These are phyloP conservation scores for Penicillium olsonii DNA, from an alignment of 2,329 filamentous ascomycete species.

Conservation along the genomic window DNA sequence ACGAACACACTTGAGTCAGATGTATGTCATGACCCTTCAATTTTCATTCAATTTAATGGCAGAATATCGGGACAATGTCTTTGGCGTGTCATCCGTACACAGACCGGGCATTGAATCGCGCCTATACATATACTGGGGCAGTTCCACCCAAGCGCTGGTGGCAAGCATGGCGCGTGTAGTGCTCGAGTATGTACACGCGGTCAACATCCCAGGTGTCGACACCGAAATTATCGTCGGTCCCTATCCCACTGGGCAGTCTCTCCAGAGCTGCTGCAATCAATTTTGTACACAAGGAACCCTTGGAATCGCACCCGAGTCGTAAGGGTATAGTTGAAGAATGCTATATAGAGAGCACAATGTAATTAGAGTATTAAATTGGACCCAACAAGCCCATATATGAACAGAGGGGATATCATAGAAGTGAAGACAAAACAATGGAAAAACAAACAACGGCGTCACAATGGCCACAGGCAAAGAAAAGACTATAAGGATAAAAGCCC, in stretches of 20 bases:
- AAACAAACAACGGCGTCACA: slow-evolving; percentile 20
- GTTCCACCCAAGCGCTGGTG: too few species aligned
- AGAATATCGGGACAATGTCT: too few species aligned
- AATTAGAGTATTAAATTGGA: slow-evolving; percentile 36
- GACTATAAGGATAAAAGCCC: slow-evolving; percentile 27
- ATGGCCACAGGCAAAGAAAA: slow-evolving; percentile 23
- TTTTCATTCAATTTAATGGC: neutral
- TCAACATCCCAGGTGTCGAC: too few species aligned
- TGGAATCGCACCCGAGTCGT: slow-evolving; percentile 15
- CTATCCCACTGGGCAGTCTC: too few species aligned
- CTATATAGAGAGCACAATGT: slow-evolving; percentile 20
- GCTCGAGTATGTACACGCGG: too few species aligned
- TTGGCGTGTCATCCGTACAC: too few species aligned
- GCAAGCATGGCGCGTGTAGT: too few species aligned
- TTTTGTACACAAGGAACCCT: slow-evolving; percentile 12
- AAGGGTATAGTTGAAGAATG: slow-evolving; percentile 20
- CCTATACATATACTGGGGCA: too few species aligned
- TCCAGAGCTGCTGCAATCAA: too few species aligned
- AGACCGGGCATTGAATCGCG: too few species aligned
- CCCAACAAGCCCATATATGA: slow-evolving; percentile 35
- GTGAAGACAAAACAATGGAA: slow-evolving; percentile 27
- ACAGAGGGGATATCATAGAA: slow-evolving; percentile 49
- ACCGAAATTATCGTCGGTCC: too few species aligned
- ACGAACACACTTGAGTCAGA: slow-evolving; percentile 3
- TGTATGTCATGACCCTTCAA: slow-evolving; percentile 10